Base-by-base conservation (phyloP, 2,329 filamentous ascomycete genomes). In the Geoglossum cookeanum region DNA sequence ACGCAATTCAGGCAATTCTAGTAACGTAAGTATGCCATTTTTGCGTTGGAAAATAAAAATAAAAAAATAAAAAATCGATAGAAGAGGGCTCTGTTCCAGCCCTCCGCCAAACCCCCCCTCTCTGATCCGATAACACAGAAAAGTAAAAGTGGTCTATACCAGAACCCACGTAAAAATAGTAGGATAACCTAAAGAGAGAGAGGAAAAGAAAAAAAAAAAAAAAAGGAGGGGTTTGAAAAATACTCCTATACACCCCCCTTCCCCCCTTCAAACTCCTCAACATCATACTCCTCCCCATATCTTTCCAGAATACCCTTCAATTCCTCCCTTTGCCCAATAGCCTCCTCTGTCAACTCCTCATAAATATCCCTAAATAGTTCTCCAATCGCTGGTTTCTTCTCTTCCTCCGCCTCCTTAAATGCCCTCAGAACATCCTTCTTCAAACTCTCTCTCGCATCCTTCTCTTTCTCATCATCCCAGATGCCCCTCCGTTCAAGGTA, bases 231-330 rank as follows among this genome's bases (percentile, higher is more conserved):
- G 39, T 3, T 42, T 8, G 39, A 15, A 13, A 42, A 8, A 42
- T n/a, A 9, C 29, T 2, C 27, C 11, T 15, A 52, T 11, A 52
- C 48, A 4, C 80, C 83, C 48, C 79, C 76, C 59, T 81, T 75
- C 0, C 88, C 89, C 3, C 80, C 86, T 61, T 94, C 85, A 69
- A 80, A 88, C 62, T 83, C 80, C 15, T 75, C 76, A 53, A 92
- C 67, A 69, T 97, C 89, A 69, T 98, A 98, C 74, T 98, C 92
- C 39, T 86, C 81, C 0, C 91, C 90, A 71, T 97, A 98, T 63
- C 78, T 82, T 63, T 91, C 81, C 55, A 98, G 67, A 55, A 95
- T 77, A n/a, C 79, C 77, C 66, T 75, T 85, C 64, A 97, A 73
- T 71, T 90, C 78, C 61, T 71, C 71, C 73, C 87, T 89, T 74